Conservation (phyloP, 2,329 filamentous ascomycete genomes). For the Ophiostoma montium region DNA sequence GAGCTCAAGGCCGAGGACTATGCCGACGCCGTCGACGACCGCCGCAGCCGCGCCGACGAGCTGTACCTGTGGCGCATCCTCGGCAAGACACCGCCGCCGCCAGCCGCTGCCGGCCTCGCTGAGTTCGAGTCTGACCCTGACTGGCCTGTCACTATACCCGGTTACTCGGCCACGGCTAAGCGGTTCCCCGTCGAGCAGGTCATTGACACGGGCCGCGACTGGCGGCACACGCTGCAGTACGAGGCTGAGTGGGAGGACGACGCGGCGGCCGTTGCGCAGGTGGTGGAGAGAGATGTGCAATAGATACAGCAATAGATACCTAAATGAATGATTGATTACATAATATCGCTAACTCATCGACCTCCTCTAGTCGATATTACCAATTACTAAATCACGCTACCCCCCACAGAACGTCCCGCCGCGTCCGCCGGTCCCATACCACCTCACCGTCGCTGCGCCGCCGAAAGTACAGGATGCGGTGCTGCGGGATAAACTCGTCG, state of each 20-base stretch:
- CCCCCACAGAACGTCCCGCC: conserved; percentile 45
- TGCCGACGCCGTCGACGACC: conserved; percentile 29
- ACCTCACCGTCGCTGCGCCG: conserved; percentile 32
- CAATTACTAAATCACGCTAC: no score
- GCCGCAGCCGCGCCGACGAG: conserved; percentile 28
- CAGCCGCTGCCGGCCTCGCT: conserved; percentile 5
- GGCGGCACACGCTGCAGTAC: conserved; percentile 25
- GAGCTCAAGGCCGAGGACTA: conserved; percentile 29
- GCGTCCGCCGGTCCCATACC: conserved; percentile 43
- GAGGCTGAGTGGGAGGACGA: conserved; percentile 29
- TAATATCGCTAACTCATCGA: conserved; percentile 29
- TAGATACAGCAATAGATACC: not conserved
- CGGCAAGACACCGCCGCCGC: conserved; percentile 22
- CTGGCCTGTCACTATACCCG: conserved; percentile 5
- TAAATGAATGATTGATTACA: no score
- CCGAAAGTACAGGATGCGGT: conserved; percentile 48
- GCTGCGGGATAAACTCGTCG: conserved; percentile 53
- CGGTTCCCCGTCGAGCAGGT: conserved; percentile 21
- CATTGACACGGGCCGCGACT: conserved; percentile 24
- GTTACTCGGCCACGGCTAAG: not conserved
- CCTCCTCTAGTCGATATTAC: no score
- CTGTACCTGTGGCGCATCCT: conserved; percentile 31
- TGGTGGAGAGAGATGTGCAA: not conserved
- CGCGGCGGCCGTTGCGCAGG: not conserved
- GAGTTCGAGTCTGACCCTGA: conserved; percentile 5